Evolutionary conservation across 495 filamentous ascomycete species (phyloP).

Genomic region (Aspergillus panamensis): DNA sequence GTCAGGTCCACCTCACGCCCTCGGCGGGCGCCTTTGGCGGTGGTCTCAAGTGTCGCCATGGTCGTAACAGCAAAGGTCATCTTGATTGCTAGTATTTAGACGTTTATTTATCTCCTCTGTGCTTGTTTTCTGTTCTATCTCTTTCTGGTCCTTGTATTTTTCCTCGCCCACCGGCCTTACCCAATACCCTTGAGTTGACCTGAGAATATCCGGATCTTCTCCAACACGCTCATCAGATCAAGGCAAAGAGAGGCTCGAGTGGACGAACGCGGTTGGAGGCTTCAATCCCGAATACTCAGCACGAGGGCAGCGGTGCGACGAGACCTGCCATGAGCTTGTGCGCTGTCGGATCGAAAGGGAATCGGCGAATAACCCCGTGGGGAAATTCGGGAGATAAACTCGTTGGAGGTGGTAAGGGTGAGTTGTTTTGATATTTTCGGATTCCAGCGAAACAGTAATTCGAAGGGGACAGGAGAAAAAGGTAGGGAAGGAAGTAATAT

Average conservation of each 20-base stretch:
- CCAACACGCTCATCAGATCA: constrained; percentile 16
- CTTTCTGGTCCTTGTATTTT: not conserved
- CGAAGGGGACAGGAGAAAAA: not conserved
- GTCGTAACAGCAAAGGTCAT: constrained; percentile 28
- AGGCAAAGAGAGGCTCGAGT: not conserved
- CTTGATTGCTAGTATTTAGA: constrained; percentile 2
- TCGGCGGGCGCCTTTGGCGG: constrained; percentile 15
- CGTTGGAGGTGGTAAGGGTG: not conserved
- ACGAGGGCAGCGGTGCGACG: not conserved
- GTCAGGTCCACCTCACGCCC: constrained; percentile 28
- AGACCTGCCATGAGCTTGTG: constrained; percentile 10
- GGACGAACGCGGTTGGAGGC: not conserved
- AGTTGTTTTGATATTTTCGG: not conserved
- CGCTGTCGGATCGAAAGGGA: not conserved
- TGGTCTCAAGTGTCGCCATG: constrained; percentile 26
- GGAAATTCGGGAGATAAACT: constrained; percentile 3
- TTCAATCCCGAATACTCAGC: not conserved
- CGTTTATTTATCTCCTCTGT: not conserved
- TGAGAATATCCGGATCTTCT: constrained; percentile 40
- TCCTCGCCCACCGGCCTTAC: constrained; percentile 6
- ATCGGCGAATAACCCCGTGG: constrained; percentile 11
- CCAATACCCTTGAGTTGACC: constrained; percentile 43
- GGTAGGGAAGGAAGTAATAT: not conserved
- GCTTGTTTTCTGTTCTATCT: not conserved
- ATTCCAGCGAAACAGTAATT: not conserved